Evolutionary conservation across 2,329 filamentous ascomycete species (phyloP), one percentile per base, ranked within the genome.

Genomic region (Malbranchea zuffiana): DNA sequence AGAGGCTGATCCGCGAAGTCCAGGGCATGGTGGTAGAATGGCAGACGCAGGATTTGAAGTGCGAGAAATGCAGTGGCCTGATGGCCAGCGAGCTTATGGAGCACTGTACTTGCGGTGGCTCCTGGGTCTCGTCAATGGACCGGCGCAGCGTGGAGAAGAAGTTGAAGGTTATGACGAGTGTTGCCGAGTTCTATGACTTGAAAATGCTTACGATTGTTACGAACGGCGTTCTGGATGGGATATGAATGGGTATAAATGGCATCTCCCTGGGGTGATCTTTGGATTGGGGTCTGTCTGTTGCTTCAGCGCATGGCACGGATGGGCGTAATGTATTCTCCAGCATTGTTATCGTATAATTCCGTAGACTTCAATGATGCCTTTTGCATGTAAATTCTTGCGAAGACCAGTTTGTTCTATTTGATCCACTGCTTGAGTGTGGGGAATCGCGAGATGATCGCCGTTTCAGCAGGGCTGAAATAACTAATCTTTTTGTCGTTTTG

Each of bases 11-110:
- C 27, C 74, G 71, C 0, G 72, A 81, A 39, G 79, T 95, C 12
- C 78, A 95, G 57, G 75, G 74, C 15, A 63, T 80, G 54, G 67
- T 84, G 5, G 71, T 84, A 17, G 76, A 81, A 50, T 98, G 92
- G 87, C 71, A 77, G 44, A 83, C 80, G 21, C 88, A 96, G 63
- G 90, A 98, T 57, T 62, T 96, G 40, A 85, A 85, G 61, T 98
- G 90, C 56, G 75, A 72, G 20, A 84, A 84, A 48, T 78, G 74
- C 50, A 59, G 58, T 27, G 51, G 63, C 3, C 60, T 94, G 25
- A 68, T 85, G 53, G 70, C 83, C 26, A 96, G 94, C 56, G 88
- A 95, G 52, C 92, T 96, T 50, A 86, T 90, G 78, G 88, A 95
- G 58, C 87, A 96, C 60, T 98, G 92, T 61, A 81, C 79, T 7